phyloP scores from a whole-genome alignment of 345 rosid genomes.

The Brassica juncea region DNA sequence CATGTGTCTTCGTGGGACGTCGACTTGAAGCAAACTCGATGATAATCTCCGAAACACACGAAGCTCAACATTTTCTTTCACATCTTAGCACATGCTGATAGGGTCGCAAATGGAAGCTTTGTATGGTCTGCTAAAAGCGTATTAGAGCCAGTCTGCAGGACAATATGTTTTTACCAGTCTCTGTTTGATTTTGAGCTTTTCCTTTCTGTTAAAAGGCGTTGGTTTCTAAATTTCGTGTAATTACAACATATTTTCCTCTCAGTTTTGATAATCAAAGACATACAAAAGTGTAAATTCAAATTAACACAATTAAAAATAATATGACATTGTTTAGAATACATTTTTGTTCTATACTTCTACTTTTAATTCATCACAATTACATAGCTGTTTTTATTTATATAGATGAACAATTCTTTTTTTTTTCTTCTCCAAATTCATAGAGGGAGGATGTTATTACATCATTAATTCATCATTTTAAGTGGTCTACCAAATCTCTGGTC shows the following conservation, averaged over 20 bases:
- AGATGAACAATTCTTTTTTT: neutral
- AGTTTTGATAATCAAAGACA: neutral
- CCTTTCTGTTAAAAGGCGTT: too few species aligned
- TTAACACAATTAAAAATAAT: neutral
- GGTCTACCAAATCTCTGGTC: conserved; percentile 26
- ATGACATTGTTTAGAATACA: neutral
- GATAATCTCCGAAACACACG: too few species aligned
- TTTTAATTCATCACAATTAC: conserved; percentile 23
- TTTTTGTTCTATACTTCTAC: conserved; percentile 9
- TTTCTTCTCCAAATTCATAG: neutral
- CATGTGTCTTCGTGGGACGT: too few species aligned
- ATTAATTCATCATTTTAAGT: conserved; percentile 3
- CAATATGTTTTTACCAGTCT: too few species aligned
- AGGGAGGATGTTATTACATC: neutral
- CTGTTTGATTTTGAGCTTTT: too few species aligned
- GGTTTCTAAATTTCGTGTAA: neutral
- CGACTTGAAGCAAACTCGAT: too few species aligned
- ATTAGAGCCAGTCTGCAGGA: too few species aligned
- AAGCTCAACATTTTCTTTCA: too few species aligned
- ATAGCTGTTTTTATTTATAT: conserved; percentile 26
- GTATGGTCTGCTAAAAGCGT: too few species aligned
- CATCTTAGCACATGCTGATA: too few species aligned
- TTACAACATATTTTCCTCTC: neutral
- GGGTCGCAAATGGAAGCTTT: too few species aligned
- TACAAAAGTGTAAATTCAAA: neutral